These are phyloP conservation scores for Colletotrichum tropicale DNA, from an alignment of 2,329 filamentous ascomycete species.

Conservation along the genomic window DNA sequence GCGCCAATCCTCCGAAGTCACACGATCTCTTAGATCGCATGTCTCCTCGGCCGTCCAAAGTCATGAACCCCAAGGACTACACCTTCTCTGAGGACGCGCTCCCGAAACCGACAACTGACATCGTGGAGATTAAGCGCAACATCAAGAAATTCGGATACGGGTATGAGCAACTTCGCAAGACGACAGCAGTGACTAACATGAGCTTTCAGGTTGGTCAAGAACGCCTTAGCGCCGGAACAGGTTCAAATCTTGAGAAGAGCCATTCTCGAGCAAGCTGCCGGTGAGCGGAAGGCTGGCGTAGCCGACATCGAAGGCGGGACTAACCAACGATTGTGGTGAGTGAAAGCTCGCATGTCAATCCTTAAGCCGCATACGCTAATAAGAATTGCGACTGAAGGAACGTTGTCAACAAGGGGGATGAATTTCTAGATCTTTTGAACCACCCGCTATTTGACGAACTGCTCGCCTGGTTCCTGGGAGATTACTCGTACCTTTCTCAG, in stretches of 20 bases:
- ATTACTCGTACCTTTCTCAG: not conserved
- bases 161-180: not conserved
- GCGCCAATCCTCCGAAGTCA: not conserved
- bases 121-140: not conserved
- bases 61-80: not conserved
- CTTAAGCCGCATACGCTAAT: not conserved
- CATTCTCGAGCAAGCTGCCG: not conserved
- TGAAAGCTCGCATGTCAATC: rapidly evolving
- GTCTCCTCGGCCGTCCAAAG: not conserved
- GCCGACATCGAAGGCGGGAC: not conserved
- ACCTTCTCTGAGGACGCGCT: not conserved
- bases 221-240: not conserved
- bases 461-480: not conserved
- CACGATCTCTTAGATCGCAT: not conserved
- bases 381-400: not conserved
- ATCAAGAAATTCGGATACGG: not conserved
- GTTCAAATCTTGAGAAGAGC: not conserved
- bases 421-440: not conserved
- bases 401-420: not conserved
- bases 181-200: not conserved
- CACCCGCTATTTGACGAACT: not conserved
- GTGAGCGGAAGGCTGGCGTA: not conserved
- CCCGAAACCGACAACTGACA: not conserved
- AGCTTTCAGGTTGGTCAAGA: not conserved
- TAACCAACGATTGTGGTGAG: not conserved